Evolutionary conservation across 2,329 filamentous ascomycete species (phyloP).

Genomic region (Pseudogymnoascus sp.): DNA sequence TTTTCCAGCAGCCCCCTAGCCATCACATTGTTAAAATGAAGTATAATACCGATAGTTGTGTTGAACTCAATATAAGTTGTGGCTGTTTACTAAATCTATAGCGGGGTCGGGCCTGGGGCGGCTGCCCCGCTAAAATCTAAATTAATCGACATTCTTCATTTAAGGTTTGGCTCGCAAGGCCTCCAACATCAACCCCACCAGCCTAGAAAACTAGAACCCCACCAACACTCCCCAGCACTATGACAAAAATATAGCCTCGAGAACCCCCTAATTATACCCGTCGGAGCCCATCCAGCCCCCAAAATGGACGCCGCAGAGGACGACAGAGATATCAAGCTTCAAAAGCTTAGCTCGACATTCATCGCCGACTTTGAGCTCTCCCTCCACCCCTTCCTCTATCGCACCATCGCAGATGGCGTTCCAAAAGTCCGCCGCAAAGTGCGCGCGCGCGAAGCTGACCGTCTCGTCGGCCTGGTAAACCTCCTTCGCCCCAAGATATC

Average conservation of each 20-base stretch:
- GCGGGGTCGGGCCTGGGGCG: neutral
- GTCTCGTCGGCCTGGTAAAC: conserved; percentile 39
- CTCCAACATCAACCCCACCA: neutral
- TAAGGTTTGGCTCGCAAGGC: neutral
- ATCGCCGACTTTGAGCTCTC: conserved; percentile 49
- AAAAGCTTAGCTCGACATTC: conserved; percentile 51
- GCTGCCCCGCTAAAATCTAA: conserved; percentile 1
- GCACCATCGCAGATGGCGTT: conserved; percentile 38
- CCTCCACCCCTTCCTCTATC: conserved; percentile 45
- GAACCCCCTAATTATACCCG: neutral
- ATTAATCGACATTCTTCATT: neutral
- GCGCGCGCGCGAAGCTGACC: conserved; percentile 40
- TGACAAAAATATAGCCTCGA: neutral
- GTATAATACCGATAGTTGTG: neutral
- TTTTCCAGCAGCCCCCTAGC: neutral
- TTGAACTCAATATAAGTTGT: neutral
- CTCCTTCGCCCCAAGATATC: conserved; percentile 12
- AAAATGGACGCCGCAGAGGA: conserved; percentile 53
- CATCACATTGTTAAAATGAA: neutral
- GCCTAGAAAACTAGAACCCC: neutral
- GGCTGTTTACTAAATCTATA: neutral
- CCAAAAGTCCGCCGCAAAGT: conserved; percentile 41
- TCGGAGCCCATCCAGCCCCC: neutral
- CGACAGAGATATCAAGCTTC: conserved; percentile 54
- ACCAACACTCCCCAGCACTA: neutral